Evolutionary conservation across 2,329 filamentous ascomycete species (phyloP).

Genomic region (Talaromyces funiculosus): DNA sequence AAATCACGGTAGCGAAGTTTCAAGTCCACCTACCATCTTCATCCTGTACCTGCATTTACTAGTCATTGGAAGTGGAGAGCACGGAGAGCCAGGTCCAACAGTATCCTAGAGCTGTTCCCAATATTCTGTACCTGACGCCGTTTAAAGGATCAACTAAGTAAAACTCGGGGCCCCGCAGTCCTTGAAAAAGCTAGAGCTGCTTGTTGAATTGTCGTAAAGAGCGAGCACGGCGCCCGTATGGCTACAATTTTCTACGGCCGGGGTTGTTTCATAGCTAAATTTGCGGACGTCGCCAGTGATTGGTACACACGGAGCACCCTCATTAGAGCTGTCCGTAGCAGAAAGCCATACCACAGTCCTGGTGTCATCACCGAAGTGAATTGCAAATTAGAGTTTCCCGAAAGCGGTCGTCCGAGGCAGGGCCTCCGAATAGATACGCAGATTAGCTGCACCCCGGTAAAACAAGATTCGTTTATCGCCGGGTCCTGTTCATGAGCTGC

Average conservation of each 20-base stretch:
- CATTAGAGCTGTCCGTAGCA: neutral
- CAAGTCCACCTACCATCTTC: neutral
- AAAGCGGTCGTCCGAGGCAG: neutral
- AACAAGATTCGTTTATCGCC: neutral
- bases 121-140: neutral
- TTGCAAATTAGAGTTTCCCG: neutral
- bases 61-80: neutral
- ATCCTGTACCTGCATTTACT: neutral
- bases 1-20: neutral
- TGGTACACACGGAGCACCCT: neutral
- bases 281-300: neutral
- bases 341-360: neutral
- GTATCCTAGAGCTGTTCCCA: neutral
- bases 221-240: neutral
- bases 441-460: neutral
- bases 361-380: neutral
- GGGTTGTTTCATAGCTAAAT: neutral
- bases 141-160: neutral
- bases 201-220: neutral
- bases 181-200: neutral
- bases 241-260: neutral
- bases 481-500: neutral
- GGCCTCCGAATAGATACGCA: neutral
- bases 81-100: neutral
- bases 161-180: neutral